A percentile compares a stretch with the other conserved stretches of the same genome.
These are phyloP conservation scores for Zoysia pacifica DNA, from an alignment of 176 grass and related monocot species.

Conservation along the genomic window DNA sequence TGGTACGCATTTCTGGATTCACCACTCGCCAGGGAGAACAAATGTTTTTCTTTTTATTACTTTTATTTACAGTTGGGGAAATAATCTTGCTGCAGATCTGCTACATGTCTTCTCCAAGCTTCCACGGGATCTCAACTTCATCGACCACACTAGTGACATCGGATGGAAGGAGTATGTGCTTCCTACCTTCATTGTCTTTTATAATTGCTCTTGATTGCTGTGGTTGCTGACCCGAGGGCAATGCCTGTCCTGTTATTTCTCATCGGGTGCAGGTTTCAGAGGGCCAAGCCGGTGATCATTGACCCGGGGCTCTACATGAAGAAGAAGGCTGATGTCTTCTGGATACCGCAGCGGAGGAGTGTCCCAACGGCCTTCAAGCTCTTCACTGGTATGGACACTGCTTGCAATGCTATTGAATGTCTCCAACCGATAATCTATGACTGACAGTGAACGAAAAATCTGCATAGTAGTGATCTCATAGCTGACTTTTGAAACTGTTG, in stretches of 20 bases:
- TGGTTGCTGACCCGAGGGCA: neutral
- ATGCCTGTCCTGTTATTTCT: neutral
- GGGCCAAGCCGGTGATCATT: conserved; percentile 71
- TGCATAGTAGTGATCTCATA: conserved; percentile 4
- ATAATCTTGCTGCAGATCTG: conserved; percentile 50
- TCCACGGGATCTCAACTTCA: conserved; percentile 66
- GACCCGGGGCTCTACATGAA: conserved; percentile 72
- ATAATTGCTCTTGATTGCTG: neutral
- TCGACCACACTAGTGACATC: conserved; percentile 63
- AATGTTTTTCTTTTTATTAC: neutral
- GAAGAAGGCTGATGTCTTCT: conserved; percentile 62
- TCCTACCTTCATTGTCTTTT: neutral
- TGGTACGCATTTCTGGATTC: conserved; percentile 33
- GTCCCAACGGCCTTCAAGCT: conserved; percentile 72
- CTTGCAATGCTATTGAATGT: neutral
- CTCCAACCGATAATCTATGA: neutral
- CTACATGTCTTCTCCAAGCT: conserved; percentile 65
- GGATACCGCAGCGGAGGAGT: conserved; percentile 61
- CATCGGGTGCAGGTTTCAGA: conserved; percentile 43
- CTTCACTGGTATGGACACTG: conserved; percentile 50
- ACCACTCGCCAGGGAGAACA: neutral
- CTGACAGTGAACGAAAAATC: neutral
- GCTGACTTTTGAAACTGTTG: neutral
- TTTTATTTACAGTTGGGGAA: neutral
- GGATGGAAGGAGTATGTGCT: conserved; percentile 59